Percentiles rank a stretch among this genome's conserved stretches.
phyloP scores from a whole-genome alignment of 192 early-diverging fungal species.

The Glomus cerebriforme region DNA sequence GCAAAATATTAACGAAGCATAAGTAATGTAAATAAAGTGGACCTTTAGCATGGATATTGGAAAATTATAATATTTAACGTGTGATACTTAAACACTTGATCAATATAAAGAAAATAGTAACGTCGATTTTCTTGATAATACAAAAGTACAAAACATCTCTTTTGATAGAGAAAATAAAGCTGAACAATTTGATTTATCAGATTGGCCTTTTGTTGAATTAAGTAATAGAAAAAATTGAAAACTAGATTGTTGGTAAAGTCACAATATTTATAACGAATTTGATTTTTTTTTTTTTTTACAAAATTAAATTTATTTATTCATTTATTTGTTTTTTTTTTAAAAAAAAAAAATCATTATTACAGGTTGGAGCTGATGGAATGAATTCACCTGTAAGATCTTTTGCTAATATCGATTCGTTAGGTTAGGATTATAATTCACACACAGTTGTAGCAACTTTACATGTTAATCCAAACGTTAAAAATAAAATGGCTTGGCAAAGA shows the following conservation, averaged over 20 bases:
- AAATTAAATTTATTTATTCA: no score
- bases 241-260: conserved; percentile 69
- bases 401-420: conserved; percentile 79
- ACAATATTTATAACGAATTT: no score
- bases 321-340: not conserved
- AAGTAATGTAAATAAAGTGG: conserved; percentile 45
- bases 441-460: conserved; percentile 88
- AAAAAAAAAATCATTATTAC: not conserved
- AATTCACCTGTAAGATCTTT: conserved; percentile 83
- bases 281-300: no score
- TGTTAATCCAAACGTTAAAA: conserved; percentile 47
- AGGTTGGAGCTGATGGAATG: conserved; percentile 87
- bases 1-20: conserved; percentile 59
- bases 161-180: conserved; percentile 22
- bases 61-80: conserved; percentile 80
- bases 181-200: conserved; percentile 39
- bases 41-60: conserved; percentile 82
- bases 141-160: conserved; percentile 64
- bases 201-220: conserved; percentile 79
- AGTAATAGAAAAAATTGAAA: conserved; percentile 64
- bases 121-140: conserved; percentile 70
- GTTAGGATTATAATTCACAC: conserved; percentile 85
- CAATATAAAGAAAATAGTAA: conserved; percentile 38
- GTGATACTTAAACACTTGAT: conserved; percentile 62
- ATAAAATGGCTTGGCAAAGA: conserved; percentile 88